phyloP scores from a whole-genome alignment of 805 yeast genomes.

The Kodamaea leandrae region DNA sequence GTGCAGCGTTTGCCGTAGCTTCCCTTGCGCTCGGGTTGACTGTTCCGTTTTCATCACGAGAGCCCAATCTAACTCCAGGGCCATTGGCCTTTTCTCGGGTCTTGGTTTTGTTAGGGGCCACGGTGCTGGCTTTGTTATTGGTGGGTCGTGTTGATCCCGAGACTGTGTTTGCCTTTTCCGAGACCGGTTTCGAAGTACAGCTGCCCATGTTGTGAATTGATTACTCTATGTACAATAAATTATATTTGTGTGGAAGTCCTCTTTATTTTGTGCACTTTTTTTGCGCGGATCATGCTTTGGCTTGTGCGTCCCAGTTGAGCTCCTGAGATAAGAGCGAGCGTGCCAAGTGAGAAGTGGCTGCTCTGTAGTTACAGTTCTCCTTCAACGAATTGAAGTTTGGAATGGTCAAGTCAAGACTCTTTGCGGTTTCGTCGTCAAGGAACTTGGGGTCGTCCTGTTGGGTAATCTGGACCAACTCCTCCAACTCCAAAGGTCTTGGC shows the following conservation, averaged over 20 bases:
- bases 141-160: not conserved
- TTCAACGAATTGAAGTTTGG: conserved; percentile 27
- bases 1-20: conserved; percentile 43
- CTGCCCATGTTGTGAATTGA: conserved; percentile 21
- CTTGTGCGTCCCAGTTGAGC: conserved; percentile 1
- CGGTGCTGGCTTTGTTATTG: not conserved
- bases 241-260: not conserved
- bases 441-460: conserved; percentile 17
- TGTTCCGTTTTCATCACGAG: conserved; percentile 2
- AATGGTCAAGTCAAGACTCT: conserved; percentile 16
- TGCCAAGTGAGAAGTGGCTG: conserved; percentile 18
- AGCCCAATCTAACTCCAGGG: conserved; percentile 11
- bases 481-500: conserved; percentile 21
- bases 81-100: conserved; percentile 2
- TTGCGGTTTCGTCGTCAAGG: conserved; percentile 2
- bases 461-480: conserved; percentile 22
- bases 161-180: conserved; percentile 3
- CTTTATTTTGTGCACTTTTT: conserved; percentile 1
- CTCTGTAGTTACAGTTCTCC: conserved; percentile 29
- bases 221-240: conserved; percentile 1
- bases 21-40: conserved; percentile 17
- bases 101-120: not conserved
- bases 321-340: conserved; percentile 1
- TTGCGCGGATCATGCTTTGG: not conserved
- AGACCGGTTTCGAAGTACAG: conserved; percentile 21